Conservation (phyloP, 176 grass and related monocot species). For the Phoenix dactylifera region DNA sequence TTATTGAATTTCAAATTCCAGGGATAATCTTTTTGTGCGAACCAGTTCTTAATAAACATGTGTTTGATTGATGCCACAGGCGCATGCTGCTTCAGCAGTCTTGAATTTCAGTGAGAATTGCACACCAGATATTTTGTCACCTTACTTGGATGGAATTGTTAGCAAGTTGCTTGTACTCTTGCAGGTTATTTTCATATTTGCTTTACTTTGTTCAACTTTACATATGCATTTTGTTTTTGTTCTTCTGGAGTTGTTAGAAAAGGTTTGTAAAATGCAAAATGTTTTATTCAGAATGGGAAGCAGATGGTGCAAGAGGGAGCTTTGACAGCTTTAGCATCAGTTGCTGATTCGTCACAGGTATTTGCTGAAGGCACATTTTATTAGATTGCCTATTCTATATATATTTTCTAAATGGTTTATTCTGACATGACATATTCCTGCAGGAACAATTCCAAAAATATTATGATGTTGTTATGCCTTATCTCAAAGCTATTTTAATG, state of each 20-base stretch:
- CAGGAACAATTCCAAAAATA: constrained; percentile 98
- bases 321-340: constrained; percentile 93
- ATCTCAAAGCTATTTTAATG: constrained; percentile 92
- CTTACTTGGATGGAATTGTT: constrained; percentile 89
- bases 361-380: background rate
- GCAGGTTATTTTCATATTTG: constrained; percentile 31
- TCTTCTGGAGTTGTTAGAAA: too few species aligned
- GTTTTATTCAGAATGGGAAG: constrained; percentile 68
- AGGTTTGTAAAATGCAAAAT: background rate
- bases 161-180: constrained; percentile 91
- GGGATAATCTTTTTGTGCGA: too few species aligned
- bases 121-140: constrained; percentile 89
- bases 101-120: constrained; percentile 98
- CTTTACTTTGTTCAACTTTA: background rate
- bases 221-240: too few species aligned
- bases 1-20: too few species aligned
- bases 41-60: too few species aligned
- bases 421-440: constrained; percentile 3
- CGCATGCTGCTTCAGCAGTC: constrained; percentile 91
- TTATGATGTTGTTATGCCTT: constrained; percentile 97
- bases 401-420: background rate
- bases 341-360: constrained; percentile 99
- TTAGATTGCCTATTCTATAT: background rate
- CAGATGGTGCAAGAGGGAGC: constrained; percentile 99
- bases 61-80: constrained; percentile 26